Evolutionary conservation across 192 early-diverging fungal genomes (phyloP), one percentile per base, ranked within the genome.

Genomic region (Backusella parvicylindrica): DNA sequence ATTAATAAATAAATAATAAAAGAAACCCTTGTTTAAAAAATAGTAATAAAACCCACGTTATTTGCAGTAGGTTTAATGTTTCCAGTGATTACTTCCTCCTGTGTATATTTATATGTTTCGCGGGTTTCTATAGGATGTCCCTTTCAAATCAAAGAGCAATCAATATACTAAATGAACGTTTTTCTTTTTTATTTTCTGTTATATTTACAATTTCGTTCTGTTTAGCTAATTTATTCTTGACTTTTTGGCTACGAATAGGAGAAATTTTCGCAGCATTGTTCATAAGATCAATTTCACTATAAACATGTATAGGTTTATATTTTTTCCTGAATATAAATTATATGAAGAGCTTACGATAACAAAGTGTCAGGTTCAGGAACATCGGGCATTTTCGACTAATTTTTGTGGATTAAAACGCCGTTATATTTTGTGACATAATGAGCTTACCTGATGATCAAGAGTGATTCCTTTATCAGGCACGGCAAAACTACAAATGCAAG

Each of bases 401-500:
- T 40, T 38, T 21, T 56, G 70, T 47, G 38, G 67, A n/a, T 68
- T 21, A 47, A 47, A 47, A 47, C 43, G 18, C 43, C 43, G n/a
- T 47, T 47, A n/a, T 47, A 47, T 47, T 47, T 47, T n/a, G 43
- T 47, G 43, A 47, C 5, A 18, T 47, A 47, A 47, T n/a, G 18
- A 2, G 6, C 43, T 47, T 47, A 77, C 76, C 18, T 95, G 93
- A 82, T 95, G 93, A n/a, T 79, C 78, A 1, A 93, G 79, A 18
- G 78, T 70, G 28, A 88, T 80, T 12, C 40, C 56, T 11, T 86
- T 70, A 70, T 92, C 94, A 11, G 84, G 82, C 1, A 79, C 76
- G 28, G 92, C 89, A 82, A 96, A 97, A 47, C 90, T 92, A 72
- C 84, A 86, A 33, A 77, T 92, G n/a, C 85, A 84, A 26, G 86